Evolutionary conservation across 768 basidiomycete species (phyloP), one percentile per base, ranked within the genome.

Genomic region (Pulveroboletus sp.): DNA sequence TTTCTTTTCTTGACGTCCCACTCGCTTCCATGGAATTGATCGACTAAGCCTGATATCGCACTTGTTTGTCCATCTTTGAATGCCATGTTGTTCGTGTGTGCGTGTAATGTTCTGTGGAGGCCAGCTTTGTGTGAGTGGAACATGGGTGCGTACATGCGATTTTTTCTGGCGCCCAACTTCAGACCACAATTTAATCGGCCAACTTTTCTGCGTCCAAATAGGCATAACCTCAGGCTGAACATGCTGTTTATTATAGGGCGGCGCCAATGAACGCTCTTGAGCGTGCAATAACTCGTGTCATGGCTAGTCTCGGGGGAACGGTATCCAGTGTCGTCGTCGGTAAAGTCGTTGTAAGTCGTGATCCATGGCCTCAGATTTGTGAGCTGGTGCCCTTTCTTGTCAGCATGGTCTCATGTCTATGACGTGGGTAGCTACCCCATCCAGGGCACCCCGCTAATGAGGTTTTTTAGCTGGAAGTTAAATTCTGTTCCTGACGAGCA

Each of bases 301-400:
- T 69, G 9, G 61, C 59, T 0, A 66, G 60, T 16, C 66, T 75
- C 9, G 72, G 75, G 19, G 71, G 73, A 7, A 69, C 70, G 10
- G 69, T 71, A 20, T 67, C 69, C 2, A 46, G 63, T 24, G 27
- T 73, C 42, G 58, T 65, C 38, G 68, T 77, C 35, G 70, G 65
- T 2, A 70, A 70, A 55, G 64, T 73, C 23, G 73, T 63, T 10
- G 74, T 76, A 47, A 52, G 70, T 37, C 12, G 31, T 5, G 2
- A 13, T 33, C 13, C 12, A 25, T 13, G 31, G 16, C 7, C 23
- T 10, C 31, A 31, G 5, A 11, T 33, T 33, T 5, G 17, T 11
- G 17, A 34, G 27, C 12, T 11, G 11, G 20, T 25, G 32, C 34
- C 38, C 34, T 7, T 13, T 21, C 6, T 19, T 24, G 7, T 29